Base-by-base conservation (phyloP, 2,329 filamentous ascomycete genomes). In the Sarocladiaceae sp. region DNA sequence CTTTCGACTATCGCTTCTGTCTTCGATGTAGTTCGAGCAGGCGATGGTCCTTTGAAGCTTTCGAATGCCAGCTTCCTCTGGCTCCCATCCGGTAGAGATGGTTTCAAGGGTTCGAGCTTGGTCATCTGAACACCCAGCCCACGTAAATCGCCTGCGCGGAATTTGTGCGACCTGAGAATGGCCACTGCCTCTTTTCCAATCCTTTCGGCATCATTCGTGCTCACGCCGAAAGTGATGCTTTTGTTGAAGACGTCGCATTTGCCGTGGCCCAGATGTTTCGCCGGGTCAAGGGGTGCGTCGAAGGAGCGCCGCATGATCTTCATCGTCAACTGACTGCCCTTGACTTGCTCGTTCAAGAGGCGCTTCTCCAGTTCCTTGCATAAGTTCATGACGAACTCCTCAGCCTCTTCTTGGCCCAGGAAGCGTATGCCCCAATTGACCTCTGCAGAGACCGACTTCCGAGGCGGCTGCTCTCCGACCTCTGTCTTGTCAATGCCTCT, bases 371-470 rank as follows among this genome's bases (percentile, higher is more conserved):
- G 68, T 62, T 98, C 93, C 45, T 83, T 83, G 57, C 87, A 93
- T 0, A 98, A 69, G 51, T 87, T 93, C 49, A 80, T 70, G 23
- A 97, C 76, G 60, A 98, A 98, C 51, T 94, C 88, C 47, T 97
- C 91, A 0, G 89, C 90, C 63, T 98, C 91, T n/a, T 79, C 75
- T 57, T 96, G 88, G 48, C 77, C 94, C 53, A 93, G 80, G 59
- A 98, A 98, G 5, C 93, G 82, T 45, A 98, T 95, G 3, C 94
- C 93, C 93, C 93, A 98, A 55, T 93, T 98, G 50, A 98, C 88
- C 60, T 98, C 93, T 1, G 91, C 91, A 2, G 93, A 97, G 0
- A 98, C 88, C 0, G 91, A 97, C 59, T 97, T 98, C 44, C 93
- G 82, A 13, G 88, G 72, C 0, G 84, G 79, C 56, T 94, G 85